Evolutionary conservation across 1,139 yeast species (phyloP).

Genomic region (Saccharomyces hybrid): DNA sequence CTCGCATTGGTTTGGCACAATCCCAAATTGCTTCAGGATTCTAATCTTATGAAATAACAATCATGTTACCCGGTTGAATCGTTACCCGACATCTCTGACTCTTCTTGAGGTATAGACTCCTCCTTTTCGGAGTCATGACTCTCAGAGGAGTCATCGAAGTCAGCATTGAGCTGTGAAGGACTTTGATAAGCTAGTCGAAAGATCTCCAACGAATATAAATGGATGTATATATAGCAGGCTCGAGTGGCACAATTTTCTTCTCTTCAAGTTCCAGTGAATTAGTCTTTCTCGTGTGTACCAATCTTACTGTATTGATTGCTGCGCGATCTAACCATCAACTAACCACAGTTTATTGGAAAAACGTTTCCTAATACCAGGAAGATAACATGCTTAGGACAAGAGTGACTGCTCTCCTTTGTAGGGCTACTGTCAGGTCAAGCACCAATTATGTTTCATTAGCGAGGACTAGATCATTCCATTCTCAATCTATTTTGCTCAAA

Average conservation of each 20-base stretch:
- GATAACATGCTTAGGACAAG: neutral
- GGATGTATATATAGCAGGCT: neutral
- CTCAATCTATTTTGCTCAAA: neutral
- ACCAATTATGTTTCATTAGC: neutral
- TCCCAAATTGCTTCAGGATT: neutral
- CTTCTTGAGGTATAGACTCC: neutral
- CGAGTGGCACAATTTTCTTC: neutral
- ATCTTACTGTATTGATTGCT: neutral
- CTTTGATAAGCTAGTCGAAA: neutral
- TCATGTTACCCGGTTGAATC: neutral
- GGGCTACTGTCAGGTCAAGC: neutral
- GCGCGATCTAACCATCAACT: neutral
- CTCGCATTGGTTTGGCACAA: neutral
- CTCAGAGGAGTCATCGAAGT: neutral
- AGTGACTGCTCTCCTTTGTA: neutral
- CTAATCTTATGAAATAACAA: neutral
- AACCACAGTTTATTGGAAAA: neutral
- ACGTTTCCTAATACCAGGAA: neutral
- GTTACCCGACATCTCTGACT: neutral
- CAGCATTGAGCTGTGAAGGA: neutral
- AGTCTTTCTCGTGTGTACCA: neutral
- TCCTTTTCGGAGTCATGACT: neutral
- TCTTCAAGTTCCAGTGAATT: neutral
- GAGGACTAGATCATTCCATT: constrained; percentile 1
- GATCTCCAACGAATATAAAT: neutral